Conservation (phyloP, 495 filamentous ascomycete genomes). For the Chaetomium tenue region DNA sequence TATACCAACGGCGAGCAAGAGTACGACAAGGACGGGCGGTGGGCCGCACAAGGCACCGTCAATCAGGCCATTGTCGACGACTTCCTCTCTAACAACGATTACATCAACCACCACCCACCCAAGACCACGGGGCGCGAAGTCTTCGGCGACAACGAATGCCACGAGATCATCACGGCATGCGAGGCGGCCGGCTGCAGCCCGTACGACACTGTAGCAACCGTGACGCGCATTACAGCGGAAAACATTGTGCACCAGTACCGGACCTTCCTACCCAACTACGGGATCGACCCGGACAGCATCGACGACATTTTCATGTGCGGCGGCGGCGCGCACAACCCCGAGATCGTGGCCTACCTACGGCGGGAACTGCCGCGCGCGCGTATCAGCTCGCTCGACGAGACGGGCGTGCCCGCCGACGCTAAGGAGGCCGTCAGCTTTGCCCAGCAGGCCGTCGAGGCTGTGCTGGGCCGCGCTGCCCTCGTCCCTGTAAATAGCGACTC, state of each 20-base stretch:
- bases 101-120: slow-evolving; percentile 6
- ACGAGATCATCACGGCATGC: background rate
- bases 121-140: background rate
- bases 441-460: slow-evolving; percentile 5
- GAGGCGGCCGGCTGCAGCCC: background rate
- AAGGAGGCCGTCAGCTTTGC: slow-evolving; percentile 5
- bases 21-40: slow-evolving; percentile 2
- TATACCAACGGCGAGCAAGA: slow-evolving; percentile 9
- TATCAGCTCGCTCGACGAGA: background rate
- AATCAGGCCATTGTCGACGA: slow-evolving; percentile 1
- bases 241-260: slow-evolving; percentile 3
- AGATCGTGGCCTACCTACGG: background rate
- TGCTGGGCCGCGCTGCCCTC: background rate
- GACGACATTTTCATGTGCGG: slow-evolving; percentile 5
- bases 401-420: slow-evolving; percentile 4
- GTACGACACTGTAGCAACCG: background rate
- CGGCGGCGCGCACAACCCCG: background rate
- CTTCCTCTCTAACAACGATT: background rate
- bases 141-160: slow-evolving; percentile 3
- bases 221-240: background rate
- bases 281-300: slow-evolving; percentile 1
- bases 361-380: background rate
- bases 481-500: background rate
- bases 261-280: background rate
- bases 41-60: background rate